Conservation (phyloP, 768 basidiomycete genomes). For the Boletus huronensis region DNA sequence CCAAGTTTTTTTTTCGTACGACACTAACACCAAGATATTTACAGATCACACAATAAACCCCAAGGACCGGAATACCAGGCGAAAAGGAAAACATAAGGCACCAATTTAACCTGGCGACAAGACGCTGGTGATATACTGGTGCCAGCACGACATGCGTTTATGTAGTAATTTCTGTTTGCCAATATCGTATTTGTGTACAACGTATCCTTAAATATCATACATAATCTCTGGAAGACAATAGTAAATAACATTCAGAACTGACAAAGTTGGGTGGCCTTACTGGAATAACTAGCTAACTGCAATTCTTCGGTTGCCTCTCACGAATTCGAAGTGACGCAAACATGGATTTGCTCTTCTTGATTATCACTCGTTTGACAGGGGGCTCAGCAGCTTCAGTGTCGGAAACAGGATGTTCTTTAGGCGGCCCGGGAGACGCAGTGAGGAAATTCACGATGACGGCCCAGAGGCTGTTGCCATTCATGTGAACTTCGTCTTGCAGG, state of each 20-base stretch:
- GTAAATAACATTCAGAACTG: background rate
- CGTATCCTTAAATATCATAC: background rate
- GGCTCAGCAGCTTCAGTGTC: constrained; percentile 12
- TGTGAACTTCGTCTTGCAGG: constrained; percentile 50
- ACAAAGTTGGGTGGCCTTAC: background rate
- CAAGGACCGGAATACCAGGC: background rate
- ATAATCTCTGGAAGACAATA: background rate
- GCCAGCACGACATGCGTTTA: background rate
- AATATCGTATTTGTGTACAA: background rate
- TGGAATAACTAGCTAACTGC: background rate
- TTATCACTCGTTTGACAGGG: background rate
- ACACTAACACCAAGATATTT: background rate
- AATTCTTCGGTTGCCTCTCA: constrained; percentile 7
- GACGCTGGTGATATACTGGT: background rate
- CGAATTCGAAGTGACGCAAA: constrained; percentile 24
- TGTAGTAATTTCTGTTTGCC: background rate
- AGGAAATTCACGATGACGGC: constrained; percentile 60
- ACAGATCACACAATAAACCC: background rate
- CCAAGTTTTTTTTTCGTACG: too few relatives aligned
- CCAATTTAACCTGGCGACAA: background rate
- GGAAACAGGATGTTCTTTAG: constrained; percentile 35
- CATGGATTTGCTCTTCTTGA: constrained; percentile 26
- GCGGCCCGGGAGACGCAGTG: constrained; percentile 48
- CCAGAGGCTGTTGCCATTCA: constrained; percentile 76
- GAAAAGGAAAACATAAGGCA: background rate